Conservation (phyloP, 139 green algal species). For the Gonium pectorale region DNA sequence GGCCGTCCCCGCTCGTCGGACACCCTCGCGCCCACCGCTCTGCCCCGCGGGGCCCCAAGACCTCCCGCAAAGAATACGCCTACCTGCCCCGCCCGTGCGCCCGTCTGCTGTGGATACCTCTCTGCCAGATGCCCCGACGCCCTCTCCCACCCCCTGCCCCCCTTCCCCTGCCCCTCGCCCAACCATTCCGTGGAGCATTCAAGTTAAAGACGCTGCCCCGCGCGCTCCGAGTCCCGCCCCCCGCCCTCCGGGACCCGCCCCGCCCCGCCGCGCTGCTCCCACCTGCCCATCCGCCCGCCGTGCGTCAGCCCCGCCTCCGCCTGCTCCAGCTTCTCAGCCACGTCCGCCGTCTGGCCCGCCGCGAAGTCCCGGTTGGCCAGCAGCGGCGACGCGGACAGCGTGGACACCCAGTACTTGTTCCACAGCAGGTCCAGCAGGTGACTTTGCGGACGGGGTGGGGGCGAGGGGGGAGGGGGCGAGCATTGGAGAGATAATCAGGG, state of each 20-base stretch:
- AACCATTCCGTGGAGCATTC: no score
- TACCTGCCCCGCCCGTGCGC: no score
- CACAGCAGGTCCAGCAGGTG: conserved; percentile 92
- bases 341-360: conserved; percentile 86
- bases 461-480: not conserved
- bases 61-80: no score
- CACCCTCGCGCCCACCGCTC: no score
- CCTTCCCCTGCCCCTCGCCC: not conserved
- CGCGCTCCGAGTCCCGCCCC: no score
- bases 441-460: not conserved
- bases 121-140: not conserved
- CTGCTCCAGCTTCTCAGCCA: conserved; percentile 95
- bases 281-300: conserved; percentile 14
- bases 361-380: conserved; percentile 82
- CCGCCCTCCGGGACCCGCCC: no score
- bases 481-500: not conserved
- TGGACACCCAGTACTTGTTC: conserved; percentile 95
- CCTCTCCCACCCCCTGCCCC: not conserved
- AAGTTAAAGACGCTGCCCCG: no score
- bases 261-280: not conserved
- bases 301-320: conserved; percentile 58
- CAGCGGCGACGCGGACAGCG: conserved; percentile 87
- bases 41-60: no score
- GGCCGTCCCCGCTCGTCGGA: no score
- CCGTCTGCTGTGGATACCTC: no score